Evolutionary conservation across 2,329 filamentous ascomycete genomes (phyloP), one percentile per base, ranked within the genome.

Genomic region (Phaeophleospora eucalypticola): DNA sequence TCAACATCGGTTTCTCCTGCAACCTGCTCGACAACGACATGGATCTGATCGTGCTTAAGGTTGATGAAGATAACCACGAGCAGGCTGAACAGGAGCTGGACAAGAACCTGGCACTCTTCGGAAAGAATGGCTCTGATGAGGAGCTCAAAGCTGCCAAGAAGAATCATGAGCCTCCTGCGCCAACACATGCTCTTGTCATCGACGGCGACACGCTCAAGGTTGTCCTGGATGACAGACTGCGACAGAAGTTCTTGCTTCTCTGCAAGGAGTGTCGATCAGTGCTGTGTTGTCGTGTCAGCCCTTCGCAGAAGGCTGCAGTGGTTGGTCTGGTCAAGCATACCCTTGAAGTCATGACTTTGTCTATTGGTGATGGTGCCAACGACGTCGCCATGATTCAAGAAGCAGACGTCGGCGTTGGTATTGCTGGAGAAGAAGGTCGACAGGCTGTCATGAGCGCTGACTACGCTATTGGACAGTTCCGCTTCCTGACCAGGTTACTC

Each of bases 1-100:
- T 98, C 81, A 98, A 98, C 71, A 98, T 98, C 64, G 93, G 93
- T 2, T 98, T 97, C 70, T 98, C 94, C 9, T 98, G 94, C 74
- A 98, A 98, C 60, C 77, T 98, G 24, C 80, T 98, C 45, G 89
- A 91, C 70, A 98, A 96, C 68, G 88, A 95, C 58, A 96, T 98
- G 93, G 93, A 98, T 58, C 74, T 98, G 52, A 87, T 98, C 54
- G 82, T 95, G 40, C 77, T 98, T 58, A 94, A 94, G 64, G 78
- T 93, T 21, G 80, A 87, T 1, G 88, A 95, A 54, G 84, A 89
- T 71, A 78, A 75, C 47, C 58, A 85, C 8, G 73, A 75, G 10
- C 72, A 74, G 29, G 79, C 89, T 2, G 83, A 86, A 55, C 76
- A 78, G 45, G 78, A 90, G 58, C 76, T 98, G 14, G 85, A 94